Evolutionary conservation across 2,329 filamentous ascomycete species (phyloP), one percentile per base, ranked within the genome.

Genomic region (Aspergillus candidus): DNA sequence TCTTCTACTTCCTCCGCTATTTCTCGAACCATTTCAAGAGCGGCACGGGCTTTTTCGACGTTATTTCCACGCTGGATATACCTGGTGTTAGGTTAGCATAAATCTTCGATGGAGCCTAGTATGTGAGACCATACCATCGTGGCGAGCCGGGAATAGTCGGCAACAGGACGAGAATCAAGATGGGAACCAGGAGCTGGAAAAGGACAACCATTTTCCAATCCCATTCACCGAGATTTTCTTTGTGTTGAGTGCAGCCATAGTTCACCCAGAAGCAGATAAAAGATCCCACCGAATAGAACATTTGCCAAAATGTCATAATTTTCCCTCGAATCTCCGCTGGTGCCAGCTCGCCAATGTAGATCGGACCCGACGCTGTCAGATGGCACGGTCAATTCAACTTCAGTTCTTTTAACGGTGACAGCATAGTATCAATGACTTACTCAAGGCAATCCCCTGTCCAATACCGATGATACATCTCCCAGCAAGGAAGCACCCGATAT

Each of bases 181-280:
- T 51, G 1, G 83, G 83, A 17, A 85, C 74, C n/a, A 87, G 63
- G 38, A 85, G 71, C 66, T 87, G 83, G 72, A 86, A 86, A 49
- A 87, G 80, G 50, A 86, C 78, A 11, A 86, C 80, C 70, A 85
- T 77, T 55, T 77, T 79, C 83, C 83, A 86, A 63, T 86, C 82
- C 83, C 83, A 86, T 53, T 87, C 72, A 32, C 83, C 83, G 4
- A 86, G 74, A 34, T 54, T 68, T 34, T 67, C 54, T 35, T 70
- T 68, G 62, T 84, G 68, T 56, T 79, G 71, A 31, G 73, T 73
- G 59, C 78, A 79, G 12, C 75, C 82, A 53, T 76, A 86, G 60
- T 80, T 81, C 58, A 85, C 78, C 81, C 73, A 77, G 68, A 79
- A 82, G 40, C 78, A 80, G 52, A 84, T 78, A 63, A 83, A 84